Conservation (phyloP, 2,329 filamentous ascomycete species). For the Botrytis cinerea region DNA sequence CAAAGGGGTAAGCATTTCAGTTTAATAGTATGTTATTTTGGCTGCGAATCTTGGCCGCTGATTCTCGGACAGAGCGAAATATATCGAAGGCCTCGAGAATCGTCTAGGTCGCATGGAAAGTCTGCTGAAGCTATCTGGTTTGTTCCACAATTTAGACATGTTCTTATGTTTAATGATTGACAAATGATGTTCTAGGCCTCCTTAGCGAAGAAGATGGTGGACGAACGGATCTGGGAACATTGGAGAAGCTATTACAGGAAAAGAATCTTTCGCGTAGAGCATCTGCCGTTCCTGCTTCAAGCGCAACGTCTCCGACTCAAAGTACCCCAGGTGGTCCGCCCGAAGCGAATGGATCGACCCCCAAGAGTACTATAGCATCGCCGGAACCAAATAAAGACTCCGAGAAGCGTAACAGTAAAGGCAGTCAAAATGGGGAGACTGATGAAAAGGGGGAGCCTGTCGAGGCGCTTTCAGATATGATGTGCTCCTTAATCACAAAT, state of each 20-base stretch:
- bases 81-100: constrained; percentile 96
- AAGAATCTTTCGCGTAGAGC: constrained; percentile 46
- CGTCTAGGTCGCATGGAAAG: constrained; percentile 95
- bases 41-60: constrained; percentile 37
- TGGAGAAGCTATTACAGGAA: constrained; percentile 74
- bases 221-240: constrained; percentile 80
- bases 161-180: constrained; percentile 28
- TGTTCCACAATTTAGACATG: constrained; percentile 28
- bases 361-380: constrained; percentile 52
- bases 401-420: constrained; percentile 37
- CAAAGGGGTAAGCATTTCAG: constrained; percentile 73
- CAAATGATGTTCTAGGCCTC: constrained; percentile 55
- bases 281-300: constrained; percentile 37
- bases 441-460: constrained; percentile 68
- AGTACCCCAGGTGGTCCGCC: constrained; percentile 44
- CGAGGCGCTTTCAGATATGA: constrained; percentile 91
- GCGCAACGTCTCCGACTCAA: constrained; percentile 44
- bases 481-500: constrained; percentile 97
- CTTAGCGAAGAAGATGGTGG: constrained; percentile 83
- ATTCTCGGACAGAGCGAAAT: constrained; percentile 72
- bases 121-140: constrained; percentile 78
- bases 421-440: constrained; percentile 38
- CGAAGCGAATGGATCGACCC: constrained; percentile 44
- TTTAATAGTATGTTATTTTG: neutral
- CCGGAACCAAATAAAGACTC: constrained; percentile 45